These are phyloP conservation scores for Fusarium decemcellulare DNA, from an alignment of 2,329 filamentous ascomycete species.

Conservation along the genomic window DNA sequence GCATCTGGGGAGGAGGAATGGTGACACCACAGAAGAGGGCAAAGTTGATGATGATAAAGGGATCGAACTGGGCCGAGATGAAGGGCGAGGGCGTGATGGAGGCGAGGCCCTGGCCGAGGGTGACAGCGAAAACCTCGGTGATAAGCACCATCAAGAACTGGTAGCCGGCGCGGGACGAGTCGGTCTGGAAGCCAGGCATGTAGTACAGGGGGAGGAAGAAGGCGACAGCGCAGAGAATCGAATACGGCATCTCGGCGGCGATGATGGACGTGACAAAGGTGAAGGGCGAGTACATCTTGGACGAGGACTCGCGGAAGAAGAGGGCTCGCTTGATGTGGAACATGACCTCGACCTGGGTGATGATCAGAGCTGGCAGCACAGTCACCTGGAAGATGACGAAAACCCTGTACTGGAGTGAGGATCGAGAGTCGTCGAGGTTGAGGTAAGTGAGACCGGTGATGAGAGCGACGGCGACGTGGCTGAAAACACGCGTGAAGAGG, in stretches of 20 bases:
- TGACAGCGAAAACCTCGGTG: slow-evolving; percentile 88
- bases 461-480: slow-evolving; percentile 83
- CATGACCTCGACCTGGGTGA: slow-evolving; percentile 85
- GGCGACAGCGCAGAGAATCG: slow-evolving; percentile 80
- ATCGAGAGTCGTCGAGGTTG: slow-evolving; percentile 80
- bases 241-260: slow-evolving; percentile 89
- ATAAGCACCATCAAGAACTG: slow-evolving; percentile 89
- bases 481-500: slow-evolving; percentile 89
- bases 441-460: slow-evolving; percentile 86
- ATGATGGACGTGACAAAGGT: slow-evolving; percentile 85
- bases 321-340: slow-evolving; percentile 85
- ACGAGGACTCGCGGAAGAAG: slow-evolving; percentile 87
- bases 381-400: slow-evolving; percentile 94
- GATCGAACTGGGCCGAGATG: slow-evolving; percentile 84
- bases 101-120: slow-evolving; percentile 81
- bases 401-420: slow-evolving; percentile 86
- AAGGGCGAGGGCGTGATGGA: slow-evolving; percentile 84
- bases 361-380: slow-evolving; percentile 85
- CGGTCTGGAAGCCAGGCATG: slow-evolving; percentile 80
- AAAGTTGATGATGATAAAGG: slow-evolving; percentile 86
- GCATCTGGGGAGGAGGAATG: slow-evolving; percentile 82
- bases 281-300: slow-evolving; percentile 87
- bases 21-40: slow-evolving; percentile 91
- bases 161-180: slow-evolving; percentile 79
- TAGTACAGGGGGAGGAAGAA: slow-evolving; percentile 92